Percentiles rank a stretch among this genome's conserved stretches.
Conservation (phyloP, 1,139 yeast genomes). For the Yamadazyma triangularis region DNA sequence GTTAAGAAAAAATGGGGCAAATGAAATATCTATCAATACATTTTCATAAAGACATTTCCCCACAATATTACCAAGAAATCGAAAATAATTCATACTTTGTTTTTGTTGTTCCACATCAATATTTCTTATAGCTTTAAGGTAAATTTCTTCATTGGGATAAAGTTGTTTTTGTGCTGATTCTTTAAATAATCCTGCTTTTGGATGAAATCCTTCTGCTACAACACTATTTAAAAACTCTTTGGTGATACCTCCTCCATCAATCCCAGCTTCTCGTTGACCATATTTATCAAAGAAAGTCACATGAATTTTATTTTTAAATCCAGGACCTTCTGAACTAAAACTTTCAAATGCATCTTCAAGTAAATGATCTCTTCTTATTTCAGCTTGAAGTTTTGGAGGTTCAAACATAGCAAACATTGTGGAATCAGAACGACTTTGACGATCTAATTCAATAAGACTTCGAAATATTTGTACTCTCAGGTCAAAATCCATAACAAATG, state of each 20-base stretch:
- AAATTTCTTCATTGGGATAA: conserved; percentile 70
- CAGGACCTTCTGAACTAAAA: conserved; percentile 38
- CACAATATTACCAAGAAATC: conserved; percentile 72
- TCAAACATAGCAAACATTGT: conserved; percentile 13
- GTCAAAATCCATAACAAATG: conserved; percentile 76
- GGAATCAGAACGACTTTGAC: conserved; percentile 13
- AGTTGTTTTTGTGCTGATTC: conserved; percentile 51
- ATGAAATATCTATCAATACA: conserved; percentile 73
- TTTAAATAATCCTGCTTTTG: conserved; percentile 31
- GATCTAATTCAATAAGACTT: conserved; percentile 53
- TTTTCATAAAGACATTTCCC: conserved; percentile 92
- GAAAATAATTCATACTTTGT: conserved; percentile 36
- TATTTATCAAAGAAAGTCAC: conserved; percentile 69
- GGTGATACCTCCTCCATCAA: conserved; percentile 96
- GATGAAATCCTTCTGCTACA: conserved; percentile 61
- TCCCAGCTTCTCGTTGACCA: conserved; percentile 80
- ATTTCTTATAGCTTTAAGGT: conserved; percentile 19
- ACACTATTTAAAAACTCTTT: conserved; percentile 83
- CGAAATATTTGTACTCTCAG: conserved; percentile 73
- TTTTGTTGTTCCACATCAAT: conserved; percentile 26
- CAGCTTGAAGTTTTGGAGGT: conserved; percentile 34
- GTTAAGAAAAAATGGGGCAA: conserved; percentile 82
- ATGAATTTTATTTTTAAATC: conserved; percentile 55
- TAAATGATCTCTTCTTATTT: conserved; percentile 62
- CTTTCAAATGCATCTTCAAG: conserved; percentile 70